Base-by-base conservation (phyloP, 257 asterid genomes). In the Solanum etuberosum region DNA sequence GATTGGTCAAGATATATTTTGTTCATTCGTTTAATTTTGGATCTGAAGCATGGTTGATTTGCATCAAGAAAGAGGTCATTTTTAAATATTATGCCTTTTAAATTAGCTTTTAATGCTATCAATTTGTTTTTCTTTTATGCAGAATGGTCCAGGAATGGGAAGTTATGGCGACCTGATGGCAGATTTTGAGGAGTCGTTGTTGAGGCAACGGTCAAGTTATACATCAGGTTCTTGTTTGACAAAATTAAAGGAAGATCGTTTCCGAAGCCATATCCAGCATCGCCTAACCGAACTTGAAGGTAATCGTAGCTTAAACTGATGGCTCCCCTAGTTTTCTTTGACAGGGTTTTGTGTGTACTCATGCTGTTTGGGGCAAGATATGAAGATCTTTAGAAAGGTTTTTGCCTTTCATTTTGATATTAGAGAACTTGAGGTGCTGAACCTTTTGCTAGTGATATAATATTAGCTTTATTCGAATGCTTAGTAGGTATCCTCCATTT, bases 281-380 rank as follows among this genome's bases (percentile, higher is more conserved):
- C 98, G 99, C 16, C 85, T 97, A 86, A 74, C 92, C 14, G 97
- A 93, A 91, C 98, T 97, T 86, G 99, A 97, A 91, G 99, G 99
- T 97, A 94, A 91, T 67, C 67, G 78, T 71, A 31, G 83, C 70
- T 85, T 70, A 59, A 51, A 71, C 37, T 70, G 54, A 71, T 85
- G 51, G 72, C 51, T 85, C 57, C 84, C 40, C 38, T 29, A 29
- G 84, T 29, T 25, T 46, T 27, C 65, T 46, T 80, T 80, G 84
- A 43, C 40, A 46, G 51, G 38, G 67, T 80, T 80, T 25, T 29
- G 29, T 4, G 25, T 16, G 48, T 78, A 80, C 63, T 14, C 23
- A 25, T 23, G 84, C 84, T 42, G 61, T 13, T 42, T 77, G 42
- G 16, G 42, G 34, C 25, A 80, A 27, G 65, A 80, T 16, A 63